Base-by-base conservation (phyloP, 768 basidiomycete genomes). In the Dacryopinax spathularia region DNA sequence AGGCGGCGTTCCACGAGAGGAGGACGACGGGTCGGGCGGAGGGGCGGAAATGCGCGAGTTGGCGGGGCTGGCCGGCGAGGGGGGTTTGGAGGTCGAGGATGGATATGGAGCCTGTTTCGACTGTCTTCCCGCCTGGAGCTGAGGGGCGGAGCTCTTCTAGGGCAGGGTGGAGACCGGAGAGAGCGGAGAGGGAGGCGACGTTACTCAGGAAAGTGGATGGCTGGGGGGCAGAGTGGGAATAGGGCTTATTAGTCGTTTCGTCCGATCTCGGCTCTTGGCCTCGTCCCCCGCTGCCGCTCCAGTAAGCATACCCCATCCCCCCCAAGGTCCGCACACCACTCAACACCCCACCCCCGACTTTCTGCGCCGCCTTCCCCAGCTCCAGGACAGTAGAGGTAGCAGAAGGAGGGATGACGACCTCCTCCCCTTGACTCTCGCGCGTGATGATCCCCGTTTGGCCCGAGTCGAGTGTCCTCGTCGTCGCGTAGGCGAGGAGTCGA, bases 251-350 rank as follows among this genome's bases (percentile, higher is more conserved):
- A 15, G 13, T 15, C 12, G 48, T 27, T 56, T 56, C 48, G 13
- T 56, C 48, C 9, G 48, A 9, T 20, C 20, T 13, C 25, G 48
- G 7, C 10, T 56, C 48, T 29, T 56, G 48, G 3, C 48, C 48
- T 15, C 48, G 48, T 25, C 48, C n/a, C n/a, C n/a, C n/a, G n/a
- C n/a, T n/a, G n/a, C n/a, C 48, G 29, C 48, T 56, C 25, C 25
- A 56, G 48, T 56, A 56, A 15, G 48, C 48, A 31, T 56, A 56
- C 3, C 48, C 86, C 68, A 83, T 75, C 16, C 84, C 84, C 1
- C 85, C 82, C 1, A 87, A 70, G 6, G 80, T 80, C 69, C 81
- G 80, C 79, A 88, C 80, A 20, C 85, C 84, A 67, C 78, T 83
- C 64, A 86, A 72, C 10, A 88, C 77, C 25, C 77, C 81, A 33